These are phyloP conservation scores for Verticillium albo-atrum DNA, from an alignment of 2,329 filamentous ascomycete genomes.

Conservation along the genomic window DNA sequence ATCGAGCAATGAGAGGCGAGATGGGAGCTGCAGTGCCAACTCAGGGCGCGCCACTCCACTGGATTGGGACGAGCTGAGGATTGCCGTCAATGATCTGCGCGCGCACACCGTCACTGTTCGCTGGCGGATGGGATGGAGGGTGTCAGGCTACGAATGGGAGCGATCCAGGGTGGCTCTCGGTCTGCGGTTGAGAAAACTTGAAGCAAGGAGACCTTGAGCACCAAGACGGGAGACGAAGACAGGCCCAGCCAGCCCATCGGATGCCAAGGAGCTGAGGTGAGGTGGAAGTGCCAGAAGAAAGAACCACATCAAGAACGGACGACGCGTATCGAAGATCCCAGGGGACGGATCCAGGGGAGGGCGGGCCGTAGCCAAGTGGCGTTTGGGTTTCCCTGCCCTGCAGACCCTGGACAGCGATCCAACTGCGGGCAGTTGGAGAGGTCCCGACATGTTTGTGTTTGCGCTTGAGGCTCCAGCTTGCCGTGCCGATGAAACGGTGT, in stretches of 20 bases:
- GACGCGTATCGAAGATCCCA: neutral
- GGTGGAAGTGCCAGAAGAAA: neutral
- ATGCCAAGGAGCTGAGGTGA: neutral
- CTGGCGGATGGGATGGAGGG: neutral
- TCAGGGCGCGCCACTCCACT: neutral
- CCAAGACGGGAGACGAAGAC: neutral
- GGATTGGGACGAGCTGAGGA: neutral
- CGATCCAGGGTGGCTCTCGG: too few species aligned
- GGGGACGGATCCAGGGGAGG: neutral
- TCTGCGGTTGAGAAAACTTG: neutral
- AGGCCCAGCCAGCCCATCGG: neutral
- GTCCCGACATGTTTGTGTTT: neutral
- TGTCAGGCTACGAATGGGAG: too few species aligned
- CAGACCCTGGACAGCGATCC: neutral
- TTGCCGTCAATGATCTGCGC: neutral
- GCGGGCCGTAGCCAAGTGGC: neutral
- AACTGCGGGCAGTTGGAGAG: neutral
- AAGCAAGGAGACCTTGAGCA: neutral
- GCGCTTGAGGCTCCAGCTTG: neutral
- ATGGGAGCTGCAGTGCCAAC: neutral
- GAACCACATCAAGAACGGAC: neutral
- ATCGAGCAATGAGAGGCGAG: neutral
- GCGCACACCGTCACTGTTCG: neutral
- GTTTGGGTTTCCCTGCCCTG: neutral
- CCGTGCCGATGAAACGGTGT: neutral